Percentiles rank a stretch among this genome's conserved stretches.
These are phyloP conservation scores for Diaporthe caulivora DNA, from an alignment of 2,329 filamentous ascomycete species.

Conservation along the genomic window DNA sequence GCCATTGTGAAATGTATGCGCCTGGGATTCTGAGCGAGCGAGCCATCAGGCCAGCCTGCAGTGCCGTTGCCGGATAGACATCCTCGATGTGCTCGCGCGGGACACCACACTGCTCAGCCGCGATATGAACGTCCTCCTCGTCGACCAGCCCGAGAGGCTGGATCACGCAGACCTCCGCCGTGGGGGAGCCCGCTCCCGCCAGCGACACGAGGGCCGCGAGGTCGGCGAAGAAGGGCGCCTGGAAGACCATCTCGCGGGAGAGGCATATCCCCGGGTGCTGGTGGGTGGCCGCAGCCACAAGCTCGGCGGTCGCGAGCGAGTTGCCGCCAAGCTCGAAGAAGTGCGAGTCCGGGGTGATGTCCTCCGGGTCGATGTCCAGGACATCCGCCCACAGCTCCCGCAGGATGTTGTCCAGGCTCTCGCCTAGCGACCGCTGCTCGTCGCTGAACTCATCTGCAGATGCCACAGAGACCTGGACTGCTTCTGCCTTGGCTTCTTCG, in stretches of 20 bases:
- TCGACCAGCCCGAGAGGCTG: slow-evolving; percentile 2
- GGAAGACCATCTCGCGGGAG: slow-evolving; percentile 8
- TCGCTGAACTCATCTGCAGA: not conserved
- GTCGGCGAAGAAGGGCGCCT: slow-evolving; percentile 2
- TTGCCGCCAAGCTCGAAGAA: slow-evolving; percentile 15
- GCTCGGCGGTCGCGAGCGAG: slow-evolving; percentile 1
- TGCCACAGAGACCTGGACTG: not conserved
- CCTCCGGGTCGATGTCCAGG: not conserved
- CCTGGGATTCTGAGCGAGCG: not conserved
- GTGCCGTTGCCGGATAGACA: slow-evolving; percentile 46
- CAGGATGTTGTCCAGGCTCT: not conserved
- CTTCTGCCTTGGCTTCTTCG: not conserved
- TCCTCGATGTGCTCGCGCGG: slow-evolving; percentile 41
- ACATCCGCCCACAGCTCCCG: not conserved
- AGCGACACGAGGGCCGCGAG: not conserved
- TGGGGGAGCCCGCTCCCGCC: slow-evolving; percentile 4
- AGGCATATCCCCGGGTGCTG: not conserved
- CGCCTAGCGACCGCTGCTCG: not conserved
- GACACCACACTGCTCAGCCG: slow-evolving; percentile 25
- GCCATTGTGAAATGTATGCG: not conserved
- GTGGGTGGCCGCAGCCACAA: slow-evolving; percentile 1
- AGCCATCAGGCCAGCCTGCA: slow-evolving; percentile 48
- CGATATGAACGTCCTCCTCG: not conserved
- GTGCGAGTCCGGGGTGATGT: not conserved
- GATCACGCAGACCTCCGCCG: not conserved